Conservation (phyloP, 1,139 yeast species). For the Lizanozyma gosingica region DNA sequence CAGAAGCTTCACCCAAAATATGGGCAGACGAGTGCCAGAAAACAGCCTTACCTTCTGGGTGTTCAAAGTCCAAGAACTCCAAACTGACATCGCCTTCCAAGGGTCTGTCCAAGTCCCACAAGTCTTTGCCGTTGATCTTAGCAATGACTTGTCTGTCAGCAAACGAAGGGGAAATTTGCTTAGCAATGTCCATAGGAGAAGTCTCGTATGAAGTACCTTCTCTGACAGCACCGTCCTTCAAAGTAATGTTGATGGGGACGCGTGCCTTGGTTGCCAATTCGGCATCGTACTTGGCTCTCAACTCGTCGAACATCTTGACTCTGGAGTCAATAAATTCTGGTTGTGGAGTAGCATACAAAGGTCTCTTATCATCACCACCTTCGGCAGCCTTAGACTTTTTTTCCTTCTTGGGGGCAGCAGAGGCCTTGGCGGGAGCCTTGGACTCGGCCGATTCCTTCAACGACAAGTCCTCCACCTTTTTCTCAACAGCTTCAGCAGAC, state of each 20-base stretch:
- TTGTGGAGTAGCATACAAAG: conserved; percentile 59
- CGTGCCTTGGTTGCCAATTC: conserved; percentile 54
- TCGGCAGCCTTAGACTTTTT: conserved; percentile 17
- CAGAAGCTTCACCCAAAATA: conserved; percentile 96
- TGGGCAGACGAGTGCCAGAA: conserved; percentile 99
- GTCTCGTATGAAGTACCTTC: conserved; percentile 86
- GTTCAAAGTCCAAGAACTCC: conserved; percentile 62
- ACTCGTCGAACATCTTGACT: conserved; percentile 66
- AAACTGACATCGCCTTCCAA: conserved; percentile 64
- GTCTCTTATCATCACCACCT: conserved; percentile 22
- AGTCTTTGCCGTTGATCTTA: conserved; percentile 62
- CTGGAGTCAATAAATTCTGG: conserved; percentile 80
- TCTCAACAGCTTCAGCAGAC: too few species aligned
- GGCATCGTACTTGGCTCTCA: conserved; percentile 72
- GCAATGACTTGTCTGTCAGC: conserved; percentile 83
- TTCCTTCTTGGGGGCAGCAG: conserved; percentile 16
- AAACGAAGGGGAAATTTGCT: conserved; percentile 73
- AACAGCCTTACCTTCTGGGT: conserved; percentile 85
- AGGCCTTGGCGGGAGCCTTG: conserved; percentile 4
- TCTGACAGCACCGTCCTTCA: conserved; percentile 77
- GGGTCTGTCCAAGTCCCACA: conserved; percentile 97
- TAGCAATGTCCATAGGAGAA: conserved; percentile 80
- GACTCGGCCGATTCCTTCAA: background rate
- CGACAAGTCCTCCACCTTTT: conserved; percentile 6
- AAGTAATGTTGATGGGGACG: conserved; percentile 61